Conservation (phyloP, 495 filamentous ascomycete species). For the Penicillium lividum region DNA sequence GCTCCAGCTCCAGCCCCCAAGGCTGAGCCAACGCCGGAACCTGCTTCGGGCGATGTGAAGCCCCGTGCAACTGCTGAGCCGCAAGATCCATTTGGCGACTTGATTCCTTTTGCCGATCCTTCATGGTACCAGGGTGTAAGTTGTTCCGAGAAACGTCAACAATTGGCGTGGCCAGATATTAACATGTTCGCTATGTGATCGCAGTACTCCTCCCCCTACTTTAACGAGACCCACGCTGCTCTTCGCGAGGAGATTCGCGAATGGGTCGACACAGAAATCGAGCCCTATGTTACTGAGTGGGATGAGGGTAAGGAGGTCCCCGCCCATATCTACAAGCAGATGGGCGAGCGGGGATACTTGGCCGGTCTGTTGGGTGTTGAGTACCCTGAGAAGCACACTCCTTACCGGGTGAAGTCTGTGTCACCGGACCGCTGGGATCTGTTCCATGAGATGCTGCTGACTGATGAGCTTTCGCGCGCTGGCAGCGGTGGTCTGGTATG, state of each 20-base stretch:
- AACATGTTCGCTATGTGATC: conserved; percentile 11
- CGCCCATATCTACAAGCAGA: conserved; percentile 86
- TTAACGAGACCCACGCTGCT: conserved; percentile 87
- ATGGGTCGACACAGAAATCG: conserved; percentile 89
- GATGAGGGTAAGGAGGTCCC: conserved; percentile 92
- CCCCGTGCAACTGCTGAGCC: conserved; percentile 56
- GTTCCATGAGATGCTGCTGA: conserved; percentile 94
- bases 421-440: conserved; percentile 90
- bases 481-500: conserved; percentile 96
- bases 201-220: conserved; percentile 94
- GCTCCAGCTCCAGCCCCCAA: conserved; percentile 32
- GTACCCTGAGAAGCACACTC: conserved; percentile 73
- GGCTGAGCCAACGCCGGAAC: conserved; percentile 52
- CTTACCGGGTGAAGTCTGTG: conserved; percentile 72
- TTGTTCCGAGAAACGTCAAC: conserved; percentile 15
- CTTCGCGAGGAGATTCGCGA: conserved; percentile 85
- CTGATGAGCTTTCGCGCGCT: conserved; percentile 86
- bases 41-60: conserved; percentile 36
- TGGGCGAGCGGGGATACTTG: conserved; percentile 90
- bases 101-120: conserved; percentile 91
- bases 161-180: background rate
- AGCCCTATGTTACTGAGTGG: conserved; percentile 93
- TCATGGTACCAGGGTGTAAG: conserved; percentile 94
- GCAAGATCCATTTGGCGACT: conserved; percentile 78
- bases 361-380: conserved; percentile 80